Percentiles rank a stretch among this genome's conserved stretches.
phyloP scores from a whole-genome alignment of 2,329 filamentous ascomycete genomes.

The Ustulina deusta region DNA sequence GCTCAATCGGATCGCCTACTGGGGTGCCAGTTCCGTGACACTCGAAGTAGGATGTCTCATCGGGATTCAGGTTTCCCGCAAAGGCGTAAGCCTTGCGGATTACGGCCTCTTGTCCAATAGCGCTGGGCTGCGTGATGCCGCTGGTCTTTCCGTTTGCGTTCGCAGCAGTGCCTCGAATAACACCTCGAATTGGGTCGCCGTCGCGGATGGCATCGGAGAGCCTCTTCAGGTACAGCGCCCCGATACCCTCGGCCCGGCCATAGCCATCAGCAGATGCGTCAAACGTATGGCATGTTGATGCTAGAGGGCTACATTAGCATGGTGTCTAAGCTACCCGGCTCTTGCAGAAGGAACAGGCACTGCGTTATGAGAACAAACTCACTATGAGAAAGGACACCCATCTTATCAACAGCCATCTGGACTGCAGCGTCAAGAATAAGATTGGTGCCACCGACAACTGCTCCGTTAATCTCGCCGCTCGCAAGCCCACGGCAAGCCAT shows the following conservation, averaged over 20 bases:
- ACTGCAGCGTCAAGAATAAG: conserved; percentile 44
- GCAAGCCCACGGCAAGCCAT: conserved; percentile 45
- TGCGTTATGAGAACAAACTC: too few relatives aligned
- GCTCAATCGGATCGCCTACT: conserved; percentile 44
- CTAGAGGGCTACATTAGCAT: conserved; percentile 30
- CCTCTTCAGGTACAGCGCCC: conserved; percentile 30
- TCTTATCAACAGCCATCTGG: conserved; percentile 42
- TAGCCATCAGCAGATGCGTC: conserved; percentile 33
- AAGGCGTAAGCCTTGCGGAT: conserved; percentile 38
- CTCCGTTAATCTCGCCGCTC: conserved; percentile 48
- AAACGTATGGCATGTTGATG: conserved; percentile 46
- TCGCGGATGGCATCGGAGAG: conserved; percentile 31
- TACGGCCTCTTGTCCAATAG: conserved; percentile 37
- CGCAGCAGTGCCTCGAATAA: conserved; percentile 43
- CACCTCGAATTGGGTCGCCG: conserved; percentile 42
- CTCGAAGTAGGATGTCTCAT: conserved; percentile 43
- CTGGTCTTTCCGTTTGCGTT: conserved; percentile 45
- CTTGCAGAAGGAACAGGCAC: neutral
- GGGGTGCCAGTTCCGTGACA: conserved; percentile 44
- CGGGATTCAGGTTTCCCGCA: conserved; percentile 29
- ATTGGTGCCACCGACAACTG: conserved; percentile 54
- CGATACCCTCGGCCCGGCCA: conserved; percentile 28
- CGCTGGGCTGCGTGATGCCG: conserved; percentile 47
- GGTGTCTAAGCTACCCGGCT: neutral
- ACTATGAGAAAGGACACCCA: conserved; percentile 31